Conservation (phyloP, 2,329 filamentous ascomycete species). For the Penicillium olsonii region DNA sequence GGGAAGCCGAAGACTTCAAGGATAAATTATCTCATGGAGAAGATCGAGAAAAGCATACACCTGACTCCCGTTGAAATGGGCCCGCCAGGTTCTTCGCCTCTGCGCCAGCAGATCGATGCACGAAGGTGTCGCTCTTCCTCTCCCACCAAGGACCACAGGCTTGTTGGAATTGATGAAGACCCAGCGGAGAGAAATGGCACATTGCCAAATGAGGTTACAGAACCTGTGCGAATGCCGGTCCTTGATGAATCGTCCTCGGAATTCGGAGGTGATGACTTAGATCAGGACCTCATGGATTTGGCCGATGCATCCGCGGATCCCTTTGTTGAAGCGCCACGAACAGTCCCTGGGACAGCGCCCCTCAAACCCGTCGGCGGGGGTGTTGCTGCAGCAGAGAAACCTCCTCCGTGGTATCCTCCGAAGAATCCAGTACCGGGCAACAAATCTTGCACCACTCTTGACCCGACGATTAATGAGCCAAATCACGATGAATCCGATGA, state of each 20-base stretch:
- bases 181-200: slow-evolving; percentile 1
- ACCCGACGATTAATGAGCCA: slow-evolving; percentile 17
- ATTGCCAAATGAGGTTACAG: neutral
- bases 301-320: slow-evolving; percentile 36
- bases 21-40: slow-evolving; percentile 64
- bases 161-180: neutral
- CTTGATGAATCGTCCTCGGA: slow-evolving; percentile 41
- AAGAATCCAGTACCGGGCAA: slow-evolving; percentile 1
- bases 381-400: slow-evolving; percentile 14
- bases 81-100: slow-evolving; percentile 48
- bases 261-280: slow-evolving; percentile 51
- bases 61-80: slow-evolving; percentile 32
- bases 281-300: slow-evolving; percentile 47
- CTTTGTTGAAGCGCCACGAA: slow-evolving; percentile 21
- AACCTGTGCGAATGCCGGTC: slow-evolving; percentile 5
- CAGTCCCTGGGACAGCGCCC: slow-evolving; percentile 16
- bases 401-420: slow-evolving; percentile 3
- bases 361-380: slow-evolving; percentile 21
- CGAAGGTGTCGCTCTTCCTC: slow-evolving; percentile 35
- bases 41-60: slow-evolving; percentile 58
- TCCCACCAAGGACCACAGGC: slow-evolving; percentile 28
- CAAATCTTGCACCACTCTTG: slow-evolving; percentile 8
- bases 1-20: slow-evolving; percentile 46
- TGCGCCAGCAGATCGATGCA: slow-evolving; percentile 36
- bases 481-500: slow-evolving; percentile 52